phyloP scores from a whole-genome alignment of 2,329 filamentous ascomycete species.

The Alternaria ethzedia region DNA sequence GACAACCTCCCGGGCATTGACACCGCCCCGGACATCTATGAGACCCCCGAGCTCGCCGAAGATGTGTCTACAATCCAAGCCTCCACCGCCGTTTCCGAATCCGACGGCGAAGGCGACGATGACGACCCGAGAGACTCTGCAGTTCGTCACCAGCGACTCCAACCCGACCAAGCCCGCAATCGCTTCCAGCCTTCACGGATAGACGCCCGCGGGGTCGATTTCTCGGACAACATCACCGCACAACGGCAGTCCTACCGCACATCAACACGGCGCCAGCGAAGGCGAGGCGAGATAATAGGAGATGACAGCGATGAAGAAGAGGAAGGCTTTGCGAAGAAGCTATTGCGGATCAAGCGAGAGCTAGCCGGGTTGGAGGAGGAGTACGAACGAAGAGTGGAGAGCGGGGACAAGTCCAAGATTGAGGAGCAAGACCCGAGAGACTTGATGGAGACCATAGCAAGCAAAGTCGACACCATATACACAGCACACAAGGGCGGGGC shows the following conservation, averaged over 20 bases:
- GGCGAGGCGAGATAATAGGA: conserved; percentile 68
- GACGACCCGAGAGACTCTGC: conserved; percentile 38
- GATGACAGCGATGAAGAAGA: conserved; percentile 72
- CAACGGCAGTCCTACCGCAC: conserved; percentile 81
- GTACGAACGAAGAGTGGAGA: conserved; percentile 59
- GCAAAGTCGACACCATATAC: conserved; percentile 71
- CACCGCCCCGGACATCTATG: conserved; percentile 92
- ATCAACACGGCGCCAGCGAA: conserved; percentile 69
- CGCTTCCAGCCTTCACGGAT: conserved; percentile 78
- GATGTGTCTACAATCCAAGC: conserved; percentile 81
- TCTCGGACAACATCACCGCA: conserved; percentile 84
- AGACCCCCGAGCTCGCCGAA: conserved; percentile 91
- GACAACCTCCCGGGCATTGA: conserved; percentile 66
- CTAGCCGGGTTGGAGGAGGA: conserved; percentile 69
- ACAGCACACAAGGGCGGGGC: conserved; percentile 46
- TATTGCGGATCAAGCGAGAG: conserved; percentile 83
- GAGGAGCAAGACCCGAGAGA: conserved; percentile 57
- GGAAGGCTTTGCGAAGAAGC: conserved; percentile 77
- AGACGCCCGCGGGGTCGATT: conserved; percentile 80
- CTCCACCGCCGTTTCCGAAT: conserved; percentile 47
- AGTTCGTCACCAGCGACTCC: conserved; percentile 78
- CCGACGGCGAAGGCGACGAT: conserved; percentile 64
- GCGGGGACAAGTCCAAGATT: conserved; percentile 49
- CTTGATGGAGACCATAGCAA: conserved; percentile 69
- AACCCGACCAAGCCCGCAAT: conserved; percentile 78